Base-by-base conservation (phyloP, 352 stramenopile genomes). In the Phytophthora colocasiae region DNA sequence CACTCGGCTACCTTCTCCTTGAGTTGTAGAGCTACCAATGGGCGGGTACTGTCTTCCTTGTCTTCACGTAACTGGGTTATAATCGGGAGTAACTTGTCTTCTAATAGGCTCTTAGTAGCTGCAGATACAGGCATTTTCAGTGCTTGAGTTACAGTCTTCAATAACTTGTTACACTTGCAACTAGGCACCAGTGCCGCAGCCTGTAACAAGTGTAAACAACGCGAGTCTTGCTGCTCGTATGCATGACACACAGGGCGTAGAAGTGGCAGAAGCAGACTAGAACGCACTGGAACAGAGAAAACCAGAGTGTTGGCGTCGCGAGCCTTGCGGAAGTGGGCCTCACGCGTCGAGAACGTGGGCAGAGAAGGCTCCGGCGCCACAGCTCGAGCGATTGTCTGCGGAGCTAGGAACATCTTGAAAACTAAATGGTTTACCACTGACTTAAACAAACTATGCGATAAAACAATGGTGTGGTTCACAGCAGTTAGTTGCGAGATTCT, bases 191-290 rank as follows among this genome's bases (percentile, higher is more conserved):
- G 55, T 2, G 81, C 83, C 41, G 85, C 67, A 8, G 75, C 73
- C 52, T 93, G 80, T 43, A 95, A 72, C 64, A 91, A 58, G 26
- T 91, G 83, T 38, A 95, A 74, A 75, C 87, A 93, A 12, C 81
- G 83, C 17, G 73, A 51, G 55, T 93, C 87, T 10, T 78, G 79
- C 65, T 90, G 68, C 47, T 81, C 80, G 67, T 91, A 92, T 9
- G 67, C 53, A 68, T 90, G 80, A 44, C 55, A 56, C 6, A 58
- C 63, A 17, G 84, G 83, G 9, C 47, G 54, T 10, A 83, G 51
- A 19, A 95, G 58, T 40, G 77, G 77, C 32, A 93, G 72, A 51
- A 95, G 64, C 27, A 90, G 31, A 38, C 82, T 91, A 24, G 85
- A 90, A 45, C 55, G 66, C 22, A 63, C 36, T 9, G 80, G 80